Evolutionary conservation across 139 green algal genomes (phyloP).

Genomic region (Coelastrella sp.): DNA sequence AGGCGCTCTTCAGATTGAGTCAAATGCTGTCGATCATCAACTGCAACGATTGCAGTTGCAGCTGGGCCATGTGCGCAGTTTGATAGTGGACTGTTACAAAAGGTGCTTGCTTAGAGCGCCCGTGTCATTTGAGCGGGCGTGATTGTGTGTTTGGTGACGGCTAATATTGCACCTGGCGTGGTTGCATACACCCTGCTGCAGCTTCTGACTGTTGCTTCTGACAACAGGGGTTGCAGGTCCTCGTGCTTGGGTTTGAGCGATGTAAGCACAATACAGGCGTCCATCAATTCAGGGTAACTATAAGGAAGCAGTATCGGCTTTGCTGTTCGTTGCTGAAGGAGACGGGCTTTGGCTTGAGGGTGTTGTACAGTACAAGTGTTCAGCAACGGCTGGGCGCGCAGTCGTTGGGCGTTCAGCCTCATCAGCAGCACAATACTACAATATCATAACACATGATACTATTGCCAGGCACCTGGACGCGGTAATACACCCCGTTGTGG

Average conservation of each 20-base stretch:
- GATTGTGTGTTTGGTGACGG: no score
- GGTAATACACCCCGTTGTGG: no score
- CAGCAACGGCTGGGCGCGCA: no score
- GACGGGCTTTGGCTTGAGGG: background rate
- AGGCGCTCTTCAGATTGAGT: background rate
- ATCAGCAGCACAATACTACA: no score
- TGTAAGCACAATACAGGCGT: background rate
- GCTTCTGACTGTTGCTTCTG: background rate
- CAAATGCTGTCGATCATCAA: background rate
- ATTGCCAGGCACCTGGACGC: no score
- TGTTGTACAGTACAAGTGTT: background rate
- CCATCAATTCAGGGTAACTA: background rate
- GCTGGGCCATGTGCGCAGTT: no score
- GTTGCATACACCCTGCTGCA: background rate
- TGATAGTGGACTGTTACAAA: no score
- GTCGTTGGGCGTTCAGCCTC: no score
- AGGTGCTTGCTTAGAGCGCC: background rate
- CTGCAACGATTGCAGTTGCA: no score
- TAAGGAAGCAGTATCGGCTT: background rate
- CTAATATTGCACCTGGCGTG: background rate
- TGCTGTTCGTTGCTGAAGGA: background rate
- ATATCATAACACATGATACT: no score
- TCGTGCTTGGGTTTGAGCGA: background rate
- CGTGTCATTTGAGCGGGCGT: no score
- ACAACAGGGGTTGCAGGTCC: conserved; percentile 3